Evolutionary conservation across 2,329 filamentous ascomycete species (phyloP).

Genomic region (Cladophialophora bantiana): DNA sequence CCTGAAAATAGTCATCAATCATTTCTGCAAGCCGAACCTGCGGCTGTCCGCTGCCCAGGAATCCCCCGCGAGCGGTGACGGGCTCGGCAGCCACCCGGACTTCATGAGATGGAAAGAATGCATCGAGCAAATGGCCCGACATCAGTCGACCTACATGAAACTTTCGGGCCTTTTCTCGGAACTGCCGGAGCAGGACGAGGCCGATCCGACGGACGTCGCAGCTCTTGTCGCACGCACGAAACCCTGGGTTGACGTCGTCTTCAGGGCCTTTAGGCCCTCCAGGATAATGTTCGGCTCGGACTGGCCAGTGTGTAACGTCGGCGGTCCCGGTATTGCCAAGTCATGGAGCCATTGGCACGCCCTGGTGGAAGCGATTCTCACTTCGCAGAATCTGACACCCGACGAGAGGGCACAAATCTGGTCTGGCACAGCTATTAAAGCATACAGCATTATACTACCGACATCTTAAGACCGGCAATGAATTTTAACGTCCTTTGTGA

Average conservation of each 20-base stretch:
- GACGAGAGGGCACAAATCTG: slow-evolving; percentile 73
- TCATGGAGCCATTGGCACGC: slow-evolving; percentile 79
- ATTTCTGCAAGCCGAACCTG: slow-evolving; percentile 87
- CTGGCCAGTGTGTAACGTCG: slow-evolving; percentile 88
- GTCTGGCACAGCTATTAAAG: slow-evolving; percentile 73
- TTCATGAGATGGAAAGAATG: slow-evolving; percentile 74
- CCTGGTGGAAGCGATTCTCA: slow-evolving; percentile 72
- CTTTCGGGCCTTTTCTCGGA: slow-evolving; percentile 87
- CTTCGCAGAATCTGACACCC: slow-evolving; percentile 58
- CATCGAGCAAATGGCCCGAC: slow-evolving; percentile 71
- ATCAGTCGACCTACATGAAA: slow-evolving; percentile 80
- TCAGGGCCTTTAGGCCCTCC: slow-evolving; percentile 73
- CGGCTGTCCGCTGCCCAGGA: slow-evolving; percentile 51
- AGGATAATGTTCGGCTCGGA: slow-evolving; percentile 91
- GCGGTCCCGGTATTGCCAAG: slow-evolving; percentile 60
- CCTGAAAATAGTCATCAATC: slow-evolving; percentile 76
- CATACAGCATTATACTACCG: slow-evolving; percentile 60
- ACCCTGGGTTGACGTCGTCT: slow-evolving; percentile 75
- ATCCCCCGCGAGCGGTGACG: slow-evolving; percentile 24
- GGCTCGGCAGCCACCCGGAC: slow-evolving; percentile 53
- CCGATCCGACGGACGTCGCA: slow-evolving; percentile 49
- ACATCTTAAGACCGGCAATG: background rate
- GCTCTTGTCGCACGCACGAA: slow-evolving; percentile 69
- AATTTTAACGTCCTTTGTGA: background rate
- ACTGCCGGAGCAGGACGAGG: slow-evolving; percentile 61